A percentile compares a stretch with the other conserved stretches of the same genome.
Evolutionary conservation across 164 flowering plant genomes (phyloP).

Genomic region (Vitis vinifera): DNA sequence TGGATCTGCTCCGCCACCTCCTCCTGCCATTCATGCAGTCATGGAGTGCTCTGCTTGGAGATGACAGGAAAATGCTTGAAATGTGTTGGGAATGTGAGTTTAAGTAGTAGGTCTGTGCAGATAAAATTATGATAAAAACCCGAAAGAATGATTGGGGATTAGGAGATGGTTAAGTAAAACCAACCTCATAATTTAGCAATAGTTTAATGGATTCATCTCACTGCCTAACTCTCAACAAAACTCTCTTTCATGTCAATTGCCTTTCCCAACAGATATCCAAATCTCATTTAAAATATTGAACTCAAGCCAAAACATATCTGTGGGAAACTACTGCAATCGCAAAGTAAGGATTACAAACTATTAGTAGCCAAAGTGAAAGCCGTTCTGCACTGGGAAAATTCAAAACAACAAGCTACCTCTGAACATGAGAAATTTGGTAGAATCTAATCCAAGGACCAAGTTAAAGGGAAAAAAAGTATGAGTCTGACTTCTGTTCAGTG

Average conservation of each 20-base stretch:
- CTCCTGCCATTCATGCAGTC: conserved; percentile 47
- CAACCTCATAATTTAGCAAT: conserved; percentile 6
- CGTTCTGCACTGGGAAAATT: background rate
- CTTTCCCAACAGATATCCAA: conserved; percentile 40
- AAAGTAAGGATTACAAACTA: too few relatives aligned
- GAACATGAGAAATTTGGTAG: background rate
- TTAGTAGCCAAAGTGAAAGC: background rate
- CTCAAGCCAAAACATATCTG: background rate
- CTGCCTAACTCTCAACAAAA: conserved; percentile 60
- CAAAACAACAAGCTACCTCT: background rate
- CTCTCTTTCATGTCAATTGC: conserved; percentile 49
- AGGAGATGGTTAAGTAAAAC: conserved; percentile 72
- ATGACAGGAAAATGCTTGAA: background rate
- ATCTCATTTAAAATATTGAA: conserved; percentile 1
- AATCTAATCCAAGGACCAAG: conserved; percentile 11
- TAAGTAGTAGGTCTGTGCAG: conserved; percentile 33
- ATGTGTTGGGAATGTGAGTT: conserved; percentile 13
- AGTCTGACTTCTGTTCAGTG: conserved; percentile 1
- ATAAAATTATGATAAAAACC: conserved; percentile 23
- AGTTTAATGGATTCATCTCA: conserved; percentile 6
- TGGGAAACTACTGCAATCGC: too few relatives aligned
- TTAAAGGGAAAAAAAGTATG: background rate
- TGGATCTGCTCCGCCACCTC: conserved; percentile 24
- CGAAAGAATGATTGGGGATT: conserved; percentile 47
- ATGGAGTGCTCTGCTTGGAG: background rate